Conservation (phyloP, 345 rosid genomes). For the Brassica incana region DNA sequence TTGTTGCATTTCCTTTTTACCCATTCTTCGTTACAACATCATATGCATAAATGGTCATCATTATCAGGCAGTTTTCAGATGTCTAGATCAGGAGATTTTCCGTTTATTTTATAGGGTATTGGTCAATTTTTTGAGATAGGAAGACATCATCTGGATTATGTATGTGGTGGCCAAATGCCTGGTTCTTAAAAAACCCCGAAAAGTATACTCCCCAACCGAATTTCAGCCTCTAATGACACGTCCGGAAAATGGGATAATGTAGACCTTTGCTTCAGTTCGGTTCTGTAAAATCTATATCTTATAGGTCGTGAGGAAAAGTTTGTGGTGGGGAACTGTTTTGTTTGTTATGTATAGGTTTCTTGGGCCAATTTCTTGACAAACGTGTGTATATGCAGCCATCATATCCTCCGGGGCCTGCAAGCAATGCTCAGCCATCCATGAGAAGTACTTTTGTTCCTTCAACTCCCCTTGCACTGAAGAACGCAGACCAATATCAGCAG, state of each 20-base stretch:
- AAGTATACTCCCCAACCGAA: not conserved
- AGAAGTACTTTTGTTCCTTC: slow-evolving; percentile 88
- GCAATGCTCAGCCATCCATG: slow-evolving; percentile 52
- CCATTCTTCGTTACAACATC: slow-evolving; percentile 2
- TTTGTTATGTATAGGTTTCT: slow-evolving; percentile 14
- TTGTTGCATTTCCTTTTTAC: slow-evolving; percentile 16
- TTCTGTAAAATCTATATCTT: slow-evolving; percentile 15
- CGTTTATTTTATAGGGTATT: slow-evolving; percentile 12
- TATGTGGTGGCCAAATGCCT: not conserved
- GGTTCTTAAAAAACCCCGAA: not conserved
- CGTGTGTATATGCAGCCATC: slow-evolving; percentile 47
- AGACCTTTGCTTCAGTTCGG: slow-evolving; percentile 1
- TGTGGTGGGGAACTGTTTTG: slow-evolving; percentile 7
- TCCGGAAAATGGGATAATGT: slow-evolving; percentile 7
- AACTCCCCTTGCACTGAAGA: slow-evolving; percentile 69
- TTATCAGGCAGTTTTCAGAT: slow-evolving; percentile 22
- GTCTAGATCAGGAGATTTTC: slow-evolving; percentile 24
- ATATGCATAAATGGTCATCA: slow-evolving; percentile 10
- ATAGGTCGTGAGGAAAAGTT: not conserved
- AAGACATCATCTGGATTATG: slow-evolving; percentile 5
- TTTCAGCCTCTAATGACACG: not conserved
- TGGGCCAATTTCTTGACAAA: slow-evolving; percentile 13
- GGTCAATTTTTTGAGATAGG: slow-evolving; percentile 14
- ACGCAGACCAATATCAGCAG: slow-evolving; percentile 86
- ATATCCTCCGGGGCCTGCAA: slow-evolving; percentile 51